Base-by-base conservation (phyloP, 1,139 yeast genomes). In the Kluyveromyces sp. region DNA sequence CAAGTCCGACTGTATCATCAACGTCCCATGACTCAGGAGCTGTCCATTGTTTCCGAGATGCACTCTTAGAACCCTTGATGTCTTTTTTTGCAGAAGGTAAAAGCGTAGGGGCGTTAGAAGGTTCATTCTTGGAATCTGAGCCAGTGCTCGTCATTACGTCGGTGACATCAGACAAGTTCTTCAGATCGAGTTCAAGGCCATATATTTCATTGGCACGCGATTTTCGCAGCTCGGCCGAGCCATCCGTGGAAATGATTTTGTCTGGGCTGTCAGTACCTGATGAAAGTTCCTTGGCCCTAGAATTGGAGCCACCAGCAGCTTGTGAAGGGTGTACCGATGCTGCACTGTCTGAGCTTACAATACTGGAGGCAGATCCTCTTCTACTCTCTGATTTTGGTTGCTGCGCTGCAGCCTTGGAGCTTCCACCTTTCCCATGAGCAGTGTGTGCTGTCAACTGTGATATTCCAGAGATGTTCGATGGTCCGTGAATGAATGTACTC, bases 11-110 rank as follows among this genome's bases (percentile, higher is more conserved):
- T 12, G 57, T 71, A 3, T 66, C 65, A 50, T 77, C 79, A 7
- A 82, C 86, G 51, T 81, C 89, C 92, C 92, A 83, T 57, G 83
- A 77, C 56, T 83, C 89, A 0, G 92, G 92, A 1, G 92, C 84
- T 31, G 70, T 70, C 92, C 92, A 68, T 43, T 49, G 58, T 33
- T 50, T 47, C 33, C 34, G 45, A 15, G 43, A 26, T 6, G 30
- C 13, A 20, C 19, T 16, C 2, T 39, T 36, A 3, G 34, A 7
- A 9, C 33, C 41, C 3, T 33, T 37, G 9, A 13, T 29, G n/a
- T 31, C 18, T 7, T 6, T 17, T 11, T 35, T 6, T 4, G 31
- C 18, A 31, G 13, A n/a, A 8, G 31, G 19, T 4, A 34, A 18
- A n/a, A 6, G 16, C 3, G 41, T 8, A 8, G n/a, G 6, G 3